A percentile compares a stretch with the other conserved stretches of the same genome.
Evolutionary conservation across 768 basidiomycete species (phyloP).

Genomic region (Trametes gibbosa): DNA sequence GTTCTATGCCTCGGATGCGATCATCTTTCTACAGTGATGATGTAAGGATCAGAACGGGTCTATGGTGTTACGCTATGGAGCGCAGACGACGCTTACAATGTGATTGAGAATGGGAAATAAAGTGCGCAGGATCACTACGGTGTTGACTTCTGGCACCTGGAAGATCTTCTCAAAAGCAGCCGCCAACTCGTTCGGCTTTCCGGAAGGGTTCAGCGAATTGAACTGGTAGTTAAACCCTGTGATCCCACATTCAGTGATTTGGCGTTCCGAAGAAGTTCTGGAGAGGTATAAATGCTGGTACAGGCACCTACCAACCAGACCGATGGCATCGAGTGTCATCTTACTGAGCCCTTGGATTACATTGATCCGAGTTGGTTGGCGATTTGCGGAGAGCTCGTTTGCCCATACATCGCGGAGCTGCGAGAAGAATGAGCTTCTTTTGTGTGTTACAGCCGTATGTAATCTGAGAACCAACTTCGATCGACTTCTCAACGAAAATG

Average conservation of each 20-base stretch:
- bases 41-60: too few species aligned
- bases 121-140: conserved; percentile 15
- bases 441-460: background rate
- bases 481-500: conserved; percentile 55
- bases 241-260: background rate
- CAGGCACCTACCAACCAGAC: conserved; percentile 36
- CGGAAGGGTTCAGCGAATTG: conserved; percentile 28
- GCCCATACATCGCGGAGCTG: conserved; percentile 26
- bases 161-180: conserved; percentile 32
- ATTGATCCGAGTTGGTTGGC: conserved; percentile 26
- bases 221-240: conserved; percentile 37
- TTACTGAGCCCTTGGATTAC: conserved; percentile 32
- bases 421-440: background rate
- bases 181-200: conserved; percentile 31
- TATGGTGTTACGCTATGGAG: too few species aligned
- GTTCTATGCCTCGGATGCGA: background rate
- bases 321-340: conserved; percentile 42
- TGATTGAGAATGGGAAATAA: conserved; percentile 22
- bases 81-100: too few species aligned
- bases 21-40: background rate
- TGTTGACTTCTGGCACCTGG: conserved; percentile 1
- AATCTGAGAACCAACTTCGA: conserved; percentile 34
- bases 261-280: background rate
- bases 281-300: too few species aligned
- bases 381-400: conserved; percentile 31